Evolutionary conservation across 768 basidiomycete species (phyloP), one percentile per base, ranked within the genome.

Genomic region (Suillus subalutaceus): DNA sequence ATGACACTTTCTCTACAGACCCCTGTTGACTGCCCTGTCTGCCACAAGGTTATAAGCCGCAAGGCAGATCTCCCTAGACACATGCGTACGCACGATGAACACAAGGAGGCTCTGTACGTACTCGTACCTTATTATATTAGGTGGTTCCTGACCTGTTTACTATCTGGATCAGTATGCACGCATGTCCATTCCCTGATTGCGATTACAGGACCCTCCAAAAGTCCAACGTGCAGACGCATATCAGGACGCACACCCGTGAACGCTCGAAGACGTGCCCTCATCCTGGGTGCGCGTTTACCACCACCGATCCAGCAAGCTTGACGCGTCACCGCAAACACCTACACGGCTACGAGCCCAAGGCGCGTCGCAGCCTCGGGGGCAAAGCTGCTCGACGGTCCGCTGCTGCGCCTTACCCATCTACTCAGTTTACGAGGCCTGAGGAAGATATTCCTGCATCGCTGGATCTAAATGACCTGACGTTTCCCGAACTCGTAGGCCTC

Each of bases 41-140:
- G 77, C 44, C 57, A 56, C 1, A 65, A 57, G 41, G 46, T 2
- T 16, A 35, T 79, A 43, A 61, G 70, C 10, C 72, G 75, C 46
- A 74, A 64, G 62, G 66, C 72, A 20, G 78, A 77, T 52, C 63
- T 79, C 1, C 38, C 62, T 0, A 70, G 78, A 7, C 77, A 79
- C n/a, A 71, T 73, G 69, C 65, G 62, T 5, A 67, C 50, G 0
- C 78, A 79, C 38, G 60, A 67, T 7, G 7, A 46, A 1, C 66
- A 76, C 50, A 74, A 71, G 64, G 71, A 74, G 12, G 62, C 64
- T 0, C 15, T 70, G 78, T 79, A 43, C 41, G 78, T 71, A 1
- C 6, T 40, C 30, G 9, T 1, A 40, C 20, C 13, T 2, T 20
- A 18, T 37, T 13, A 35, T 60, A 1, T 6, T 59, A 72, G 40